Evolutionary conservation across 805 yeast genomes (phyloP), one percentile per base, ranked within the genome.

Genomic region (Torulaspora microellipsoides): DNA sequence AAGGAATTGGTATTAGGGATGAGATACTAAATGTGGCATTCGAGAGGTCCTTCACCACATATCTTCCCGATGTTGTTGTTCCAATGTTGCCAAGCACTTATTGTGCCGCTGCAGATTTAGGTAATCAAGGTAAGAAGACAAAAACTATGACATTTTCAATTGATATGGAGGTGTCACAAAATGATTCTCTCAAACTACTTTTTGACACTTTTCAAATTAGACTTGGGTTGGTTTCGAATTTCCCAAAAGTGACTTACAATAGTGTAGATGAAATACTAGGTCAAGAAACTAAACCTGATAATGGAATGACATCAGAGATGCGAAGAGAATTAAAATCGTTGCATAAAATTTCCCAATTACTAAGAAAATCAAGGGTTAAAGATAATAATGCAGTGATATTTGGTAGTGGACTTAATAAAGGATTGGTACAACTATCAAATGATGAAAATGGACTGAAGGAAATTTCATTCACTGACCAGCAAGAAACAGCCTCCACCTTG

Each of bases 81-180:
- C 79, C 84, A 43, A 83, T 90, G 91, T 66, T 90, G 1, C 96
- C 96, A 0, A 55, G 60, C 9, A 55, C 71, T 0, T 67, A 83
- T 43, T 69, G 81, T 1, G 64, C 72, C 3, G 46, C 69, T 4
- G 73, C 81, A 13, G 80, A 83, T 4, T 62, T 81, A 40, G 83
- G 81, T 2, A 59, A 62, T 2, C 61, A 69, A 25, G 68, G 65
- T 0, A 43, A 51, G 15, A 51, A 56, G 25, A 72, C 81, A 0
- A 67, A 85, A 47, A 75, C 78, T 2, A 51, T 81, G 34, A 70
- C 77, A 0, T 69, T 74, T 51, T 71, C 70, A 17, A 62, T 59
- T 45, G 60, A 58, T 42, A 52, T 56, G 4, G 60, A 63, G 30
- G 61, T 69, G 38, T 47, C 51, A 2, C 34, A 37, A 2, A 56